Evolutionary conservation across 805 yeast genomes (phyloP), one percentile per base, ranked within the genome.

Genomic region (Diddensiella transvaalensis): DNA sequence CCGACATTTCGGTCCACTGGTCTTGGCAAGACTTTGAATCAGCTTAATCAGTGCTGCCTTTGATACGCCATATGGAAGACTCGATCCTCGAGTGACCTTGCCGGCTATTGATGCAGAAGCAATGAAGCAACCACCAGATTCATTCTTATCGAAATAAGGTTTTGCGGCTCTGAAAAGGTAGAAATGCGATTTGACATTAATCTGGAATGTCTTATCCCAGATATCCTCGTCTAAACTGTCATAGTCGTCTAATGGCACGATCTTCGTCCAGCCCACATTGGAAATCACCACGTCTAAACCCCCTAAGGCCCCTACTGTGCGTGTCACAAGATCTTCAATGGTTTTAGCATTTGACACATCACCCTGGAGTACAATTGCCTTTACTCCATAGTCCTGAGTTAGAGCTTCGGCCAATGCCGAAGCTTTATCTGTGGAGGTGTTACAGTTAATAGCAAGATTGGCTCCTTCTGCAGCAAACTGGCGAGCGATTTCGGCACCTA

Each of bases 61-160:
- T 42, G 61, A 46, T 8, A 65, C 71, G 4, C 70, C 61, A 53
- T 70, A 70, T 8, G 74, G 71, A 41, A 70, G 57, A 44, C 69
- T 61, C 4, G 61, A 54, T 2, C 67, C 66, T 8, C 52, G 33
- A 6, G 67, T 68, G 18, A 59, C 50, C 36, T 61, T 61, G 6
- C 70, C 67, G 15, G 66, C 70, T 39, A 67, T 64, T 2, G 75
- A 70, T 22, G 66, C 61, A 3, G 69, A 67, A 47, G 64, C 65
- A 42, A 72, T 67, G 49, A 72, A 69, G 41, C 69, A 59, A 44
- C 54, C 71, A 26, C 75, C 74, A 10, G 62, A 49, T 10, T 44
- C 55, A 44, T 60, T 63, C 23, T 55, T 44, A 22, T 65, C 70
- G 24, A 66, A 58, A 22, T 51, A 43, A 17, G 51, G 53, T 53